phyloP scores from a whole-genome alignment of 2,329 filamentous ascomycete species.

The Herpotrichia juniperi region DNA sequence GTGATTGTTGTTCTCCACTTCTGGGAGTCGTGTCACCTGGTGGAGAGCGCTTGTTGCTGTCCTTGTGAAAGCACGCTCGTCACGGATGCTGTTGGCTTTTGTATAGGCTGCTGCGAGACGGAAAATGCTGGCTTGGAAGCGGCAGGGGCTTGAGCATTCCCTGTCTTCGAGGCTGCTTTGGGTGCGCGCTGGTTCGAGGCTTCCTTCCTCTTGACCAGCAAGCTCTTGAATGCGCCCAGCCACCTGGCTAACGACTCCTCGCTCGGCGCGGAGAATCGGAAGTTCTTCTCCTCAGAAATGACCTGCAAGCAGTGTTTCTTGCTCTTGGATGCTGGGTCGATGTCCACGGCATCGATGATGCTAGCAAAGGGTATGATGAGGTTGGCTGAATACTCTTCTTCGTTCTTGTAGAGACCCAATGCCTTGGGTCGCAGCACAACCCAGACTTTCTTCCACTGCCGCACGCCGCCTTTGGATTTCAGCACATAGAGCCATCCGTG shows the following conservation, averaged over 20 bases:
- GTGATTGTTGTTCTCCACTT: background rate
- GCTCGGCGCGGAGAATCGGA: conserved; percentile 64
- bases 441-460: conserved; percentile 96
- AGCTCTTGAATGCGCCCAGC: conserved; percentile 88
- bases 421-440: conserved; percentile 85
- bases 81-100: background rate
- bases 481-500: conserved; percentile 89
- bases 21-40: background rate
- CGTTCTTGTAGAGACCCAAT: conserved; percentile 90
- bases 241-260: conserved; percentile 85
- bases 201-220: conserved; percentile 73
- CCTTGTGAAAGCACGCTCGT: background rate
- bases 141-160: conserved; percentile 16
- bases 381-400: conserved; percentile 84
- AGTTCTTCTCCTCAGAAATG: conserved; percentile 83
- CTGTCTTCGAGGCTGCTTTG: conserved; percentile 15
- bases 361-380: conserved; percentile 79
- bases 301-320: conserved; percentile 90
- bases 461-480: conserved; percentile 80
- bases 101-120: background rate
- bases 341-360: conserved; percentile 90
- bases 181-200: conserved; percentile 30
- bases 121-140: background rate
- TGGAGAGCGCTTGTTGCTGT: background rate
- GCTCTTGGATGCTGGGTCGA: conserved; percentile 83